Evolutionary conservation across 1,139 yeast species (phyloP), one percentile per base, ranked within the genome.

Genomic region (Kodamaea sp.): DNA sequence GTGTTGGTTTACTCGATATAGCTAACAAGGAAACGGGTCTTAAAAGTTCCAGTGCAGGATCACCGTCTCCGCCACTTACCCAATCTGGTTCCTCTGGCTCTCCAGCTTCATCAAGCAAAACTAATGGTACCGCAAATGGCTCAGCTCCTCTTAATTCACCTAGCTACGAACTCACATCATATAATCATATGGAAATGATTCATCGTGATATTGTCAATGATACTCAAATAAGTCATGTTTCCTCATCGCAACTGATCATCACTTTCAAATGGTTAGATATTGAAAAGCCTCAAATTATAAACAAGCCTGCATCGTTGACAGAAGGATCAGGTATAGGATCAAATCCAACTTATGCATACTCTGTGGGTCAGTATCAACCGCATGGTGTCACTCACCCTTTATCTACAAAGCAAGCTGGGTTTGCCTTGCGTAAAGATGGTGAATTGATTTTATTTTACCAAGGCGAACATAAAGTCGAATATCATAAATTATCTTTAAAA

Each of bases 351-450:
- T 80, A 75, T 52, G 58, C 63, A 6, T 84, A 82, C 53, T 75
- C 76, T 2, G 81, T 81, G 2, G 72, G 69, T 34, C 89, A 80
- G 52, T 68, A 69, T 44, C 76, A 72, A 45, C 73, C 87, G 0
- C 64, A 67, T 40, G 88, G 89, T 1, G 75, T 82, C 0, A 64
- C 79, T 42, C 94, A 86, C 54, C 95, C 95, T 0, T 63, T 79
- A 10, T 60, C 73, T 5, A 73, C 83, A 5, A 84, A 82, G 48
- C 86, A 84, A 48, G 94, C 92, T 1, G 81, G 89, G 52, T 60
- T 85, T 27, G 79, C 79, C 0, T 63, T 87, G 27, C 69, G 94
- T 32, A 70, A 73, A 40, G 78, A 81, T 49, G 95, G 95, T 1
- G 67, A 70, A 36, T 55, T 85, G 28, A 62, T 75, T 31, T 55